A percentile compares a stretch with the other conserved stretches of the same genome.
phyloP scores from a whole-genome alignment of 345 rosid species.

The Citrus unshiu region DNA sequence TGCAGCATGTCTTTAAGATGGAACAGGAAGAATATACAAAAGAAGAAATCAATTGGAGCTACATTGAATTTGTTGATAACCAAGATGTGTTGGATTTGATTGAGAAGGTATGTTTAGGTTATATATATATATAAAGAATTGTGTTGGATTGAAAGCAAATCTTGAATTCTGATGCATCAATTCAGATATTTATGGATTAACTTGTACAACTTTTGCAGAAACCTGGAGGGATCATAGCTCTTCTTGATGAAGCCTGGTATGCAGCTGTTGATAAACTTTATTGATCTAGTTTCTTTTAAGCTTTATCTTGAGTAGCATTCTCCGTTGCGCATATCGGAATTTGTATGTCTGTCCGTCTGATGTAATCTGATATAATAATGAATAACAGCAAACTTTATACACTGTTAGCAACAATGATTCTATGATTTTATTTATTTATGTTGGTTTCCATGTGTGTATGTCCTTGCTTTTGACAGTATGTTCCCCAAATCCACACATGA shows the following conservation, averaged over 20 bases:
- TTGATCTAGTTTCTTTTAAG: slow-evolving; percentile 15
- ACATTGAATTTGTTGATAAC: slow-evolving; percentile 99
- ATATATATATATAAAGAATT: neutral
- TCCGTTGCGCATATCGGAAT: neutral
- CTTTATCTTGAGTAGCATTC: neutral
- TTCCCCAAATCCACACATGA: slow-evolving; percentile 98
- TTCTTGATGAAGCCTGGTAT: slow-evolving; percentile 98
- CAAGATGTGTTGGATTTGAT: slow-evolving; percentile 98
- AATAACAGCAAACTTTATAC: slow-evolving; percentile 2
- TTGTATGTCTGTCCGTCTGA: neutral
- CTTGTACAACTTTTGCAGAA: slow-evolving; percentile 54
- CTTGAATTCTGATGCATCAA: slow-evolving; percentile 11
- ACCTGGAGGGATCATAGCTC: slow-evolving; percentile 98
- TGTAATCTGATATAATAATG: slow-evolving; percentile 11
- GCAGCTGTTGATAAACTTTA: slow-evolving; percentile 23
- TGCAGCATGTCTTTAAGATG: slow-evolving; percentile 99
- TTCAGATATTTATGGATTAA: slow-evolving; percentile 2
- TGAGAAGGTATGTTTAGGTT: slow-evolving; percentile 63
- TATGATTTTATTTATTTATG: slow-evolving; percentile 4
- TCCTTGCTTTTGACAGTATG: slow-evolving; percentile 62
- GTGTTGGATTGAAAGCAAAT: neutral
- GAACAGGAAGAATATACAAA: slow-evolving; percentile 98
- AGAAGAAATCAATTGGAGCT: slow-evolving; percentile 99
- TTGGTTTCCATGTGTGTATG: slow-evolving; percentile 20
- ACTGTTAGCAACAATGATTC: neutral